Evolutionary conservation across 1,139 yeast genomes (phyloP), one percentile per base, ranked within the genome.

Genomic region (Scheffersomyces illinoinensis): DNA sequence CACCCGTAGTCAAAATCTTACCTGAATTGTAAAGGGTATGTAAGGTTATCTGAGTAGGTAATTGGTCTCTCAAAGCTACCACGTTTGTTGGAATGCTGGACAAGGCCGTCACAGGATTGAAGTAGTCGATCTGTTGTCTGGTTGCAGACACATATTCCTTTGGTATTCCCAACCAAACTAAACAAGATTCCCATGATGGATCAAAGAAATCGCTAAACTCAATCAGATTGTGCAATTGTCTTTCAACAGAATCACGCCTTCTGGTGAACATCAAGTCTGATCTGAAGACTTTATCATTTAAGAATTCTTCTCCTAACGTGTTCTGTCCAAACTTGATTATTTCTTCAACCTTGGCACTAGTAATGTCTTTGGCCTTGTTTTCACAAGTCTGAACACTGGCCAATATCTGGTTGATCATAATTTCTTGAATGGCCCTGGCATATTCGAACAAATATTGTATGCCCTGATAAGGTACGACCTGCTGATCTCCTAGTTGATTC

Each of bases 211-310:
- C 98, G 19, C 80, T 59, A 2, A 90, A 57, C 18, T 88, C 85
- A 54, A 93, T 82, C 48, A 84, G 82, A 48, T 86, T 84, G 61
- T 83, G 79, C 53, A 93, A 76, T 55, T 84, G 80, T 64, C 89
- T 86, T 50, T 86, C 83, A 51, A 88, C 75, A 5, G 83, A 73
- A 67, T 95, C 97, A 53, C 83, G 84, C 58, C 83, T 82, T 65
- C 93, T 86, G 3, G 92, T 85, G 66, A 93, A 95, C 99, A 95
- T 95, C 55, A 90, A 82, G 26, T 87, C 89, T 18, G 91, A 85
- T 59, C 90, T 86, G 76, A 95, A 93, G 12, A 83, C 84, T 62
- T 89, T 89, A 61, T 87, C 88, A 54, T 76, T 82, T 75, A 87
- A 77, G 60, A 83, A 85, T 49, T 87, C 90, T 48, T 85, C 86